These are phyloP conservation scores for Chaetomiaceae sp. DNA, from an alignment of 2,329 filamentous ascomycete species.

Conservation along the genomic window DNA sequence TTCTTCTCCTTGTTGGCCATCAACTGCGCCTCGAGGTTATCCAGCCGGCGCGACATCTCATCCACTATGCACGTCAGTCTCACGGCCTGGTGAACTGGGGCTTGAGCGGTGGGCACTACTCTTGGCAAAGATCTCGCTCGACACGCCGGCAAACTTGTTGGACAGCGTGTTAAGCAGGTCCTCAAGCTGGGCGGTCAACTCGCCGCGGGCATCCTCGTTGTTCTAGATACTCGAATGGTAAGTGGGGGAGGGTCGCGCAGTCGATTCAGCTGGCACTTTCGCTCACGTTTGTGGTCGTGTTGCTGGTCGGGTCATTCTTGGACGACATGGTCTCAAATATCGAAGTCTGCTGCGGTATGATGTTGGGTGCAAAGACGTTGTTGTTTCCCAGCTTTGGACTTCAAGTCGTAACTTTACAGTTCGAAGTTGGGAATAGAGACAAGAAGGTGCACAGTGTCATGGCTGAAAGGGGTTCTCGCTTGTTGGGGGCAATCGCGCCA, in stretches of 20 bases:
- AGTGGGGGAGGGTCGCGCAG: background rate
- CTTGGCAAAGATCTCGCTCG: conserved; percentile 82
- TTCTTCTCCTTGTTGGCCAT: conserved; percentile 48
- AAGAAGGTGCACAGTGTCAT: too few relatives aligned
- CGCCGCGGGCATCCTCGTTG: conserved; percentile 48
- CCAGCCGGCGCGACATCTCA: conserved; percentile 83
- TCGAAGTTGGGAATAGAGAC: too few relatives aligned
- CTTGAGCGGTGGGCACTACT: conserved; percentile 47
- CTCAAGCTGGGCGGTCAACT: conserved; percentile 76
- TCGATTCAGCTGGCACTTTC: too few relatives aligned
- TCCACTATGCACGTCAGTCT: conserved; percentile 60
- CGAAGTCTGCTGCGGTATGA: too few relatives aligned
- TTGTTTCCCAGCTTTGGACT: too few relatives aligned
- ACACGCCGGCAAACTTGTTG: conserved; percentile 79
- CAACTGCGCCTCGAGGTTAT: conserved; percentile 74
- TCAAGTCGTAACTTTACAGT: too few relatives aligned
- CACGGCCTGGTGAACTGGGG: too few relatives aligned
- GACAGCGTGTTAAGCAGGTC: conserved; percentile 80
- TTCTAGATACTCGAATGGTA: conserved; percentile 28
- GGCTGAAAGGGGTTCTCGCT: too few relatives aligned
- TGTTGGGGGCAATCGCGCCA: too few relatives aligned
- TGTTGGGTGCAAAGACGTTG: too few relatives aligned
- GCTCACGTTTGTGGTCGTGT: conserved; percentile 35
- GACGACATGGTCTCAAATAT: conserved; percentile 33
- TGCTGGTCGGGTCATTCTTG: conserved; percentile 34